These are phyloP conservation scores for Thuja plicata DNA, from an alignment of 83 land plant species.

Conservation along the genomic window DNA sequence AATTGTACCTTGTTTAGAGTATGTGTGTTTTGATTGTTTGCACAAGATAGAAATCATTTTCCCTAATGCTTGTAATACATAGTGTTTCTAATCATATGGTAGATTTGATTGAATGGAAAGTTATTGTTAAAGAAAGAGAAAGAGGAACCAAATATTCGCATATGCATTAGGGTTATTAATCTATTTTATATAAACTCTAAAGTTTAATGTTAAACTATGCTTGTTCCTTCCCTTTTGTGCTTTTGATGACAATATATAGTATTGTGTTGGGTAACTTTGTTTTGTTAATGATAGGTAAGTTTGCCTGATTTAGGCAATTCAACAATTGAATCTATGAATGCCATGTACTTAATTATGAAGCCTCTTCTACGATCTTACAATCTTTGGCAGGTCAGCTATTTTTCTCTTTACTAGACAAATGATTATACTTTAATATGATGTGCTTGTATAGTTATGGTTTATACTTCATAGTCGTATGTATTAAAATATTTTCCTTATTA, in stretches of 20 bases:
- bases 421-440: background rate
- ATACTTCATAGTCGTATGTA: background rate
- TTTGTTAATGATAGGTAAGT: constrained; percentile 63
- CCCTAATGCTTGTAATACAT: background rate
- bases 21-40: background rate
- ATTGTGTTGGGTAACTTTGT: background rate
- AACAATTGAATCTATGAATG: constrained; percentile 50
- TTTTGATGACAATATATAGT: background rate
- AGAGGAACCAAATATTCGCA: background rate
- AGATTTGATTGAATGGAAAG: background rate
- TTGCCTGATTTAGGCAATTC: constrained; percentile 70
- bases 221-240: background rate
- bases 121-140: background rate
- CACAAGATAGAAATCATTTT: background rate
- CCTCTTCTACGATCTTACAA: constrained; percentile 50
- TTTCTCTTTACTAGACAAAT: background rate
- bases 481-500: background rate
- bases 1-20: background rate
- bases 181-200: background rate
- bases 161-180: background rate
- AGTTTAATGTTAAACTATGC: background rate
- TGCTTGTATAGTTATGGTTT: background rate
- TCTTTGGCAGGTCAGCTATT: constrained; percentile 70
- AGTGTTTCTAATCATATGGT: background rate
- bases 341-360: constrained; percentile 58